These are phyloP conservation scores for Cladosporium halotolerans DNA, from an alignment of 2,329 filamentous ascomycete genomes.

Conservation along the genomic window DNA sequence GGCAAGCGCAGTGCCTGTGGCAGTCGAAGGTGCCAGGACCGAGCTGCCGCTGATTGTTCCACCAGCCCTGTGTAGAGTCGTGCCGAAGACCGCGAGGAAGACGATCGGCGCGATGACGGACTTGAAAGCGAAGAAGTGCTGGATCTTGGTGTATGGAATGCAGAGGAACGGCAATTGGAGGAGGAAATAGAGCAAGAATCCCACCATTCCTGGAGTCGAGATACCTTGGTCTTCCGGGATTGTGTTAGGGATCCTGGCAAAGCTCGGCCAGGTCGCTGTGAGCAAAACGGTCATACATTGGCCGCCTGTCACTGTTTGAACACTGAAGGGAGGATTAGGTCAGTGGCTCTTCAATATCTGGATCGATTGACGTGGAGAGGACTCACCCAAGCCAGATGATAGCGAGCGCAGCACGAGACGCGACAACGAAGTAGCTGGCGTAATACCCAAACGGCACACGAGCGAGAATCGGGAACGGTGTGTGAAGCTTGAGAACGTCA, in stretches of 20 bases:
- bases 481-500: slow-evolving; percentile 43
- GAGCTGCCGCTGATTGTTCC: slow-evolving; percentile 25
- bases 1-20: slow-evolving; percentile 17
- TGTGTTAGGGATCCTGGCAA: slow-evolving; percentile 45
- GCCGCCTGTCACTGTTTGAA: slow-evolving; percentile 24
- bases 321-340: slow-evolving; percentile 9
- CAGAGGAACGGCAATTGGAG: slow-evolving; percentile 49
- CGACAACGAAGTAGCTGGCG: slow-evolving; percentile 34
- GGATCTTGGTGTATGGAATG: slow-evolving; percentile 43
- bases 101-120: slow-evolving; percentile 31
- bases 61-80: slow-evolving; percentile 26
- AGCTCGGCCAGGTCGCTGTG: slow-evolving; percentile 52
- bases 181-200: slow-evolving; percentile 52
- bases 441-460: slow-evolving; percentile 53
- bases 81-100: slow-evolving; percentile 27
- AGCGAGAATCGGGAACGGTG: slow-evolving; percentile 50
- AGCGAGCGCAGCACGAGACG: slow-evolving; percentile 26
- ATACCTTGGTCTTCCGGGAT: slow-evolving; percentile 48
- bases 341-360: background rate
- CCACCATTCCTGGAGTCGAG: slow-evolving; percentile 49
- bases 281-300: slow-evolving; percentile 23
- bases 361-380: background rate
- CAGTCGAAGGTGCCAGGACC: slow-evolving; percentile 19
- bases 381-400: slow-evolving; percentile 26
- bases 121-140: slow-evolving; percentile 36